Percentiles rank a stretch among this genome's conserved stretches.
Conservation (phyloP, 345 rosid species). For the Rhodomyrtus tomentosa region DNA sequence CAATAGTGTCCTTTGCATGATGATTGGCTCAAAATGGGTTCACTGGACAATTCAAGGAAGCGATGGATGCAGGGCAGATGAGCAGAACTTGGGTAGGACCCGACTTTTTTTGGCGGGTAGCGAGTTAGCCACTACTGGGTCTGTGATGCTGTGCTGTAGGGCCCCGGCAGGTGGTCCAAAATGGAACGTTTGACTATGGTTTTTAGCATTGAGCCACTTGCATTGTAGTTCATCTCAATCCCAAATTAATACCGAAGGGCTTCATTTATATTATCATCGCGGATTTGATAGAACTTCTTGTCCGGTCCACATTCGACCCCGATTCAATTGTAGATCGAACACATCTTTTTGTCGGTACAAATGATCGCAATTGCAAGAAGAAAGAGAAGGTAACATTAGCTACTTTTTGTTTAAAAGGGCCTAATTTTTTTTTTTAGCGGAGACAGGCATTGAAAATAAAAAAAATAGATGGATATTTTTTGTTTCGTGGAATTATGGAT, state of each 20-base stretch:
- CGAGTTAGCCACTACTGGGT: background rate
- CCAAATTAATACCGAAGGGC: background rate
- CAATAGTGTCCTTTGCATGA: background rate
- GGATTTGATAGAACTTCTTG: background rate
- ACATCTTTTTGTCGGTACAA: background rate
- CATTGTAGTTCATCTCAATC: background rate
- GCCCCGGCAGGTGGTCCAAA: background rate
- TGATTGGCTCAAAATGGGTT: background rate
- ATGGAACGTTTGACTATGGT: background rate
- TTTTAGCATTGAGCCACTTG: background rate
- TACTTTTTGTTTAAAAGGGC: background rate
- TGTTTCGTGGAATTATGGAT: background rate
- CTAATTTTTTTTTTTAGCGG: background rate
- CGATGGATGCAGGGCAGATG: background rate
- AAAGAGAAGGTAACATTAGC: background rate
- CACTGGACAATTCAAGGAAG: background rate
- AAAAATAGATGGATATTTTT: background rate
- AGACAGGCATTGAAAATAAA: background rate
- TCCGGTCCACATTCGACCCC: background rate
- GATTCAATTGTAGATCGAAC: background rate
- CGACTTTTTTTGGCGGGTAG: background rate
- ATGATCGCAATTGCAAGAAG: background rate
- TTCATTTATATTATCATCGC: background rate
- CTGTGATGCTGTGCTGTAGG: background rate
- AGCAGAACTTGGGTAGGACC: background rate